Evolutionary conservation across 139 green algal genomes (phyloP).

Genomic region (Raphidocelis subcapitata): DNA sequence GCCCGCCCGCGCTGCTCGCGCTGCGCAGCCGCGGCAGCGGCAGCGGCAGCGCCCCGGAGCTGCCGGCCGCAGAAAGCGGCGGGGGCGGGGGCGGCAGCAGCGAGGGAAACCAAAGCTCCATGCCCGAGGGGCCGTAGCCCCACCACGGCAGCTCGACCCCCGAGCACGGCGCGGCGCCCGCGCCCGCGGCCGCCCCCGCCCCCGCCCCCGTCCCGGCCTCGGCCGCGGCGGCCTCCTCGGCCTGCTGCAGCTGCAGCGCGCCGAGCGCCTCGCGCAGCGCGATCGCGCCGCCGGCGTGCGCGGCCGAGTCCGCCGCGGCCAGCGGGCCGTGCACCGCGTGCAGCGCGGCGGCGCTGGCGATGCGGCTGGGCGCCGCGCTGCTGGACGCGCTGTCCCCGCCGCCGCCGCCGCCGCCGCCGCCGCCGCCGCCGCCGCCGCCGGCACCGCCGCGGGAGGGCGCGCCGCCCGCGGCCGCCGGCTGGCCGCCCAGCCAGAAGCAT

Average conservation of each 20-base stretch:
- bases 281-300: too few species aligned
- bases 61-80: not conserved
- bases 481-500: conserved; percentile 86
- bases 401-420: conserved; percentile 8
- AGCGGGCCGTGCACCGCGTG: too few species aligned
- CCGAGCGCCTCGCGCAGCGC: too few species aligned
- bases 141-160: conserved; percentile 97
- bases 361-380: conserved; percentile 5
- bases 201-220: too few species aligned
- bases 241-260: too few species aligned
- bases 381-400: conserved; percentile 19
- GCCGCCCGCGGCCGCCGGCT: too few species aligned
- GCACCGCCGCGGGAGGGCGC: too few species aligned
- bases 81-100: conserved; percentile 35
- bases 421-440: conserved; percentile 19
- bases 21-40: not conserved
- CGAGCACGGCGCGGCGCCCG: too few species aligned
- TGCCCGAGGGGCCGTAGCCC: conserved; percentile 88
- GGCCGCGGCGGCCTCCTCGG: too few species aligned
- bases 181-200: too few species aligned
- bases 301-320: too few species aligned
- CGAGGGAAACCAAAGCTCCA: conserved; percentile 93
- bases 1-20: not conserved
- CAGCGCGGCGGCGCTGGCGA: not conserved
- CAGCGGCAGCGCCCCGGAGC: not conserved